Conservation (phyloP, 2,329 filamentous ascomycete genomes). For the Aaosphaeria arxii region DNA sequence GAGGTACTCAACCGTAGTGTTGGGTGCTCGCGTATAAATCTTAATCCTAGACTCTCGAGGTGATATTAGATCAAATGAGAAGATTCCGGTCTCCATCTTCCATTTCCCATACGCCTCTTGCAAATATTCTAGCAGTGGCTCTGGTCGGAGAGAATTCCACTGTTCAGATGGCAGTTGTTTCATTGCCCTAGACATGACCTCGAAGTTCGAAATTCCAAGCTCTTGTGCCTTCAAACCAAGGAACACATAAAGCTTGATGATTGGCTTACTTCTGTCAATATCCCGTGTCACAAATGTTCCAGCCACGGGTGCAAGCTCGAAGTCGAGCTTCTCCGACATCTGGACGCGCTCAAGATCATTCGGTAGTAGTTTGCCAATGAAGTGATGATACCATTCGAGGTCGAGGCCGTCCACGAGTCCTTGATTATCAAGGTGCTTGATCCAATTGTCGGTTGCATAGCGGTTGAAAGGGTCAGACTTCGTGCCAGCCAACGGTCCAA, state of each 20-base stretch:
- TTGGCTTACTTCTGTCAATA: constrained; percentile 6
- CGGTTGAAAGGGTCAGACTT: constrained; percentile 7
- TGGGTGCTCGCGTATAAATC: constrained; percentile 9
- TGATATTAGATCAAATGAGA: constrained; percentile 9
- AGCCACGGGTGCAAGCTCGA: constrained; percentile 9
- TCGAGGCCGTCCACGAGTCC: constrained; percentile 8
- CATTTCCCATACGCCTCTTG: no score
- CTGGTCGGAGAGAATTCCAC: no score
- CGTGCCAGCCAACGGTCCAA: constrained; percentile 8
- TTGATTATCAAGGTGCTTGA: constrained; percentile 6
- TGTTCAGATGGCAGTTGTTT: not conserved
- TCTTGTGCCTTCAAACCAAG: constrained; percentile 8
- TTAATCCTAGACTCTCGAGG: constrained; percentile 8
- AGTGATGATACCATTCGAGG: constrained; percentile 10
- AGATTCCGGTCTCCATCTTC: constrained; percentile 6
- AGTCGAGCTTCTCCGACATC: constrained; percentile 6
- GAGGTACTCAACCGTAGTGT: constrained; percentile 8
- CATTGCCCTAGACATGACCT: constrained; percentile 6
- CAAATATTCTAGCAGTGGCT: no score
- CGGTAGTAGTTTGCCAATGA: constrained; percentile 4
- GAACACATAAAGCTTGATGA: constrained; percentile 10
- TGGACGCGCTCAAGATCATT: constrained; percentile 6
- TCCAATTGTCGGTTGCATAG: constrained; percentile 7
- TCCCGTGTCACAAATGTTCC: constrained; percentile 11
- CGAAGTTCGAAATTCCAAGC: constrained; percentile 5